Conservation (phyloP, 1,139 yeast species). For the Pneumocystis oryctolagi region DNA sequence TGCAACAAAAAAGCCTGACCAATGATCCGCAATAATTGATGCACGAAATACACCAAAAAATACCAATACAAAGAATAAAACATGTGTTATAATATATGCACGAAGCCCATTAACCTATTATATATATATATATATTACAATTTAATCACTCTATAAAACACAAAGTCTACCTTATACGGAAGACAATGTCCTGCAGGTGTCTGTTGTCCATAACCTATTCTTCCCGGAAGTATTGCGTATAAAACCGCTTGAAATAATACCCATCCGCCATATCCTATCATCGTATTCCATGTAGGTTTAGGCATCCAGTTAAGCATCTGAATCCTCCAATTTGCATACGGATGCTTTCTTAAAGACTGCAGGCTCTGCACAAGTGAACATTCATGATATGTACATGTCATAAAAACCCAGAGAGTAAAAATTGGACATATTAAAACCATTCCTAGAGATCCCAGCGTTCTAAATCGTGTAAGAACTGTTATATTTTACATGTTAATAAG, state of each 20-base stretch:
- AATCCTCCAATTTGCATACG: neutral
- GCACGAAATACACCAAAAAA: conserved; percentile 6
- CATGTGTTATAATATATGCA: conserved; percentile 10
- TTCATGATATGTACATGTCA: neutral
- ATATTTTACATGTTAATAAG: no score
- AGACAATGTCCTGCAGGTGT: conserved; percentile 12
- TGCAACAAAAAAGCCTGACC: conserved; percentile 8
- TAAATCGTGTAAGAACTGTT: neutral
- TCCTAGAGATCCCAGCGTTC: neutral
- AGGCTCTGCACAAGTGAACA: neutral
- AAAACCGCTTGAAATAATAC: conserved; percentile 7
- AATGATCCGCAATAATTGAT: conserved; percentile 9
- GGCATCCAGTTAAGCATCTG: conserved; percentile 6
- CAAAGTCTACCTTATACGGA: conserved; percentile 3
- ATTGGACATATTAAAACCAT: neutral
- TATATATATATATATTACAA: neutral
- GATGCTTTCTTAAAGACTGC: neutral
- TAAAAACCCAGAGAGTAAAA: neutral
- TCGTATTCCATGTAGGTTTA: conserved; percentile 5
- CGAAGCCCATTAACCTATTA: conserved; percentile 8
- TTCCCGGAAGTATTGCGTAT: conserved; percentile 8
- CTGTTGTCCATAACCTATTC: conserved; percentile 10
- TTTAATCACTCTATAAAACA: neutral
- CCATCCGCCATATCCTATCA: conserved; percentile 8
- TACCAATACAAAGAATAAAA: conserved; percentile 4